Base-by-base conservation (phyloP, 768 basidiomycete genomes). In the Exidia glandulosa region DNA sequence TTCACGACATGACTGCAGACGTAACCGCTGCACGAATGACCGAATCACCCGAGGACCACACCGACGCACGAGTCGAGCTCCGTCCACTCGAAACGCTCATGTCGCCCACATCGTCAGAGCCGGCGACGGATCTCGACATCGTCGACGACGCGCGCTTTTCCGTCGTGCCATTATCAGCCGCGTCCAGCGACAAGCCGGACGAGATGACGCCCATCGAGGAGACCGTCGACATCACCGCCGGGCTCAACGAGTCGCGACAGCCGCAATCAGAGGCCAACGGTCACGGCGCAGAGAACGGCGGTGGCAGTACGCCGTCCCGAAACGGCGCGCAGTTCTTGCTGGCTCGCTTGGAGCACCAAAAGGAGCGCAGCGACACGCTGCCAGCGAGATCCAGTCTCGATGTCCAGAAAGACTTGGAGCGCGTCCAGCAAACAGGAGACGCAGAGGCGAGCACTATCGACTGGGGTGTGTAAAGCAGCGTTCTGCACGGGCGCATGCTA, bases 401-500 rank as follows among this genome's bases (percentile, higher is more conserved):
- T 61, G 87, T 83, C 57, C 88, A 88, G 64, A 85, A 88, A 66
- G 88, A 88, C 63, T 90, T 91, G 64, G 77, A 80, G 57, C 80
- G 84, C 36, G 75, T 84, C 45, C 87, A 86, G 52, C n/a, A 79
- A 76, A 57, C 79, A 85, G 59, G 58, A 41, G 75, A 72, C 30
- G 71, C 75, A 27, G 73, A 70, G n/a, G 77, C 77, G 32, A 66
- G 65, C 57, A 69, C 71, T 56, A 86, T 90, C 65, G 88, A 91
- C 66, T 92, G 89, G 90, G 85, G 90, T 90, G 66, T 60, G 79
- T 75, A 25, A 41, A 34, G 27, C 14, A 29, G 16, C 36, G 56
- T 57, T 23, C 29, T 60, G 47, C 60, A 41, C 56, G 48, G 31
- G 57, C 32, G 33, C n/a, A 32, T 54, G 60, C 57, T 41, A 57